Conservation (phyloP, 202 grass and related monocot genomes). For the Saccharum hybrid region DNA sequence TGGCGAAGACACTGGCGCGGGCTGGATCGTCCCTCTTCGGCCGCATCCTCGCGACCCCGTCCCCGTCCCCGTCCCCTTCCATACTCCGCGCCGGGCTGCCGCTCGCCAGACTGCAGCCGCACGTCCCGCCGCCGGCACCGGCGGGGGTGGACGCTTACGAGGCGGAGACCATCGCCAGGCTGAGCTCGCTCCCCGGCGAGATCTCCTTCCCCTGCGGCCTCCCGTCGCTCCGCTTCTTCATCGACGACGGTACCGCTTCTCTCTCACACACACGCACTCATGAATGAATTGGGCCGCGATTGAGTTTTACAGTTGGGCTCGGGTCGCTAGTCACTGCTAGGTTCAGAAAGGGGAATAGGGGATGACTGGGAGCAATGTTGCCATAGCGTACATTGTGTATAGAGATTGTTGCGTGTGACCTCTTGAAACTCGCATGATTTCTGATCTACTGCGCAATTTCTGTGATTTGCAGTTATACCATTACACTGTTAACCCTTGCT, state of each 20-base stretch:
- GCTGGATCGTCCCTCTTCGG: constrained; percentile 67
- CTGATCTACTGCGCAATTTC: neutral
- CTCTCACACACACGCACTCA: neutral
- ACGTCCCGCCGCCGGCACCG: constrained; percentile 11
- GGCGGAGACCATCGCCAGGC: constrained; percentile 48
- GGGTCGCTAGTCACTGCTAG: neutral
- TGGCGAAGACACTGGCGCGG: constrained; percentile 66
- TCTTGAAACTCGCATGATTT: neutral
- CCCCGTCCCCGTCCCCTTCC: neutral
- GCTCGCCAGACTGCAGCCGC: constrained; percentile 46
- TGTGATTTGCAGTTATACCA: neutral
- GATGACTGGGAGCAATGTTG: neutral
- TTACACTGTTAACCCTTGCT: neutral
- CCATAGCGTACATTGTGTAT: neutral
- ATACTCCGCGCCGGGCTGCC: constrained; percentile 46
- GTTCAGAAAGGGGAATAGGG: neutral
- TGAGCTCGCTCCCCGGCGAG: constrained; percentile 52
- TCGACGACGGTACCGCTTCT: constrained; percentile 66
- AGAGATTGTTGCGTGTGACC: neutral
- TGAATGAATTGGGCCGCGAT: neutral
- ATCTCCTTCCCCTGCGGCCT: constrained; percentile 83
- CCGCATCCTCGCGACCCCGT: constrained; percentile 53
- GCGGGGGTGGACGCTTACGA: constrained; percentile 45
- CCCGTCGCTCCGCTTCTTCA: constrained; percentile 95
- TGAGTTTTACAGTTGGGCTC: neutral